Evolutionary conservation across 2,329 filamentous ascomycete genomes (phyloP).

Genomic region (Alternaria atra): DNA sequence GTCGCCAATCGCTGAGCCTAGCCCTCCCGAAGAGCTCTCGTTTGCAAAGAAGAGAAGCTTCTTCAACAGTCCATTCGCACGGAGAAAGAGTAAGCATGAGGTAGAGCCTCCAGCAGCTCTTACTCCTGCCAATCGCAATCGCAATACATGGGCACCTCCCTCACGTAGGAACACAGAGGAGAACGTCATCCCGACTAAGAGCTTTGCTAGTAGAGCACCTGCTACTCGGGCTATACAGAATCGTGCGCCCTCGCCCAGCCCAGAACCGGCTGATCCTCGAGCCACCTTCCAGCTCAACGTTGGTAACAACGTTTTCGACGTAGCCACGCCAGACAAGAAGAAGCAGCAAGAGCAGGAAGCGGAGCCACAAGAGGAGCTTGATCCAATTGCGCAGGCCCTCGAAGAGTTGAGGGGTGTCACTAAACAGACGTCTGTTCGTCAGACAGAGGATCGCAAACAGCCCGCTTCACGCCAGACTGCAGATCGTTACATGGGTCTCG

Average conservation of each 20-base stretch:
- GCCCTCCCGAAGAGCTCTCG: conserved; percentile 52
- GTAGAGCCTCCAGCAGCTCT: conserved; percentile 65
- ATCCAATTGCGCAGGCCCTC: conserved; percentile 91
- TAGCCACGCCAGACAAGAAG: conserved; percentile 76
- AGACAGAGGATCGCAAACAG: conserved; percentile 81
- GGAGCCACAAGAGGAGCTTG: conserved; percentile 68
- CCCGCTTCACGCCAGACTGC: conserved; percentile 86
- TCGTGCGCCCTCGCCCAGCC: conserved; percentile 54
- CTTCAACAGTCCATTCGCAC: conserved; percentile 89
- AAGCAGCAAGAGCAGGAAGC: conserved; percentile 51
- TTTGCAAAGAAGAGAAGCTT: conserved; percentile 81
- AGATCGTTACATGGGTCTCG: conserved; percentile 92
- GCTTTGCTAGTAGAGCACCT: conserved; percentile 37
- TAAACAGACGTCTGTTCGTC: conserved; percentile 80
- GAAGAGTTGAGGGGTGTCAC: conserved; percentile 89
- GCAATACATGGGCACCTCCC: conserved; percentile 64
- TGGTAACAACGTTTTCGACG: conserved; percentile 94
- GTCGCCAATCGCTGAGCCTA: conserved; percentile 32
- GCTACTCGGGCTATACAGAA: conserved; percentile 40
- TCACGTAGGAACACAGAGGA: conserved; percentile 51
- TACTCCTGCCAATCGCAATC: conserved; percentile 50
- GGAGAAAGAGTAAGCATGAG: conserved; percentile 84
- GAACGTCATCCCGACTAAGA: conserved; percentile 56
- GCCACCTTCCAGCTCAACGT: conserved; percentile 93
- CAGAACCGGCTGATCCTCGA: conserved; percentile 87